Evolutionary conservation across 441 rosid genomes (phyloP), one percentile per base, ranked within the genome.

Genomic region (Cnidoscolus chayamansa): DNA sequence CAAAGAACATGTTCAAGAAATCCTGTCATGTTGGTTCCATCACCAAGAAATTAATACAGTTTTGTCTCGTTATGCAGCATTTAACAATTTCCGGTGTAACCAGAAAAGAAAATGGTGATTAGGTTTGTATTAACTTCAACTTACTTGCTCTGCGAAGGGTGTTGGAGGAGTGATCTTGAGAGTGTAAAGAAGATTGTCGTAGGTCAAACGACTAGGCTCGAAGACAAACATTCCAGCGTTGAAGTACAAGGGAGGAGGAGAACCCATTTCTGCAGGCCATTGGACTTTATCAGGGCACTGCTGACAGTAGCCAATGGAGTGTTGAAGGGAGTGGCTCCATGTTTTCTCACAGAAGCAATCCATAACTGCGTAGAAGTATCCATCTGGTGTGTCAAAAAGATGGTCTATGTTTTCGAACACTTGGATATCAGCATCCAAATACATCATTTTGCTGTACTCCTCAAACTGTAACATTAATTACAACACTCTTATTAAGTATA

Each of bases 301-400:
- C 67, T 88, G 94, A 62, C 95, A 88, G 74, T 88, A 89, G 0
- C 93, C 87, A n/a, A 87, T 76, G 74, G 70, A 67, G 81, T 80
- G 64, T 64, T 89, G 93, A 4, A 78, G 85, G 1, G 86, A 74
- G 77, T 87, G 87, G 67, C 89, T 86, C 97, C 97, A 91, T 0
- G 87, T 82, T 77, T 86, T 85, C 84, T 91, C 95, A 53, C 92
- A 89, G 81, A 89, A 90, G 68, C 94, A 89, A 72, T 88, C 97
- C 88, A 74, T 88, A 15, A 82, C 88, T 3, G 91, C 95, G 32
- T 88, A 86, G 17, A 91, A 84, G 64, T 83, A 65, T 3, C 89
- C 90, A 15, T 81, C 83, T 0, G 82, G 85, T 17, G 77, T 59
- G 77, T 91, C 87, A 10, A 87, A 86, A 62, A 91, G 84, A 65